Conservation (phyloP, 2,329 filamentous ascomycete genomes). For the Huntiella abstrusa region DNA sequence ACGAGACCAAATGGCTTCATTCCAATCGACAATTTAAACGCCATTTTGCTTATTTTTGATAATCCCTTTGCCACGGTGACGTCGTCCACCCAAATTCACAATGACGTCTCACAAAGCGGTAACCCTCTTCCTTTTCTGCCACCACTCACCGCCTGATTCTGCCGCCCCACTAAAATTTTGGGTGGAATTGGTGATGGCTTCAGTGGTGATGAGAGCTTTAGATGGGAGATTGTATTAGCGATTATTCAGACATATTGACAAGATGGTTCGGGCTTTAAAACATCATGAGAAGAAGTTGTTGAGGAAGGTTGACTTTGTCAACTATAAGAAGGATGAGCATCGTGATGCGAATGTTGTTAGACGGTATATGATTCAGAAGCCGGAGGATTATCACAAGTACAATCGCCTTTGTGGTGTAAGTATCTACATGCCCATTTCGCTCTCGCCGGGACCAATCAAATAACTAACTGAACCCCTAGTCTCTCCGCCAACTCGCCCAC, state of each 20-base stretch:
- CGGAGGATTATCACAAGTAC: slow-evolving; percentile 59
- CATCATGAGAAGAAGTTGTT: slow-evolving; percentile 93
- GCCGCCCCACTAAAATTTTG: slow-evolving; percentile 12
- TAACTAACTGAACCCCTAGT: slow-evolving; percentile 25
- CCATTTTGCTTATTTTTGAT: background rate
- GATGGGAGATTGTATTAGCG: background rate
- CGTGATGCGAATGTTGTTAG: slow-evolving; percentile 62
- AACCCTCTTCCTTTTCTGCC: background rate
- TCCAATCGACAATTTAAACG: slow-evolving; percentile 4
- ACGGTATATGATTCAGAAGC: slow-evolving; percentile 81
- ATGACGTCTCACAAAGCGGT: background rate
- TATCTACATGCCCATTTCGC: slow-evolving; percentile 12
- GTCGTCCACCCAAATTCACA: background rate
- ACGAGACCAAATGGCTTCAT: slow-evolving; percentile 7
- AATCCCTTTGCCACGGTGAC: background rate
- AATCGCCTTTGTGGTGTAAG: slow-evolving; percentile 49
- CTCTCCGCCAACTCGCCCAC: slow-evolving; percentile 79
- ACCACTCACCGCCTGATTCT: background rate
- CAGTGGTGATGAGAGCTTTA: background rate
- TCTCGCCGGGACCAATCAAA: background rate
- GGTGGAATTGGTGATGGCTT: background rate
- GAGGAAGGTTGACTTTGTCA: slow-evolving; percentile 83
- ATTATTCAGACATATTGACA: slow-evolving; percentile 15
- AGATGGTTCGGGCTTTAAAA: slow-evolving; percentile 90
- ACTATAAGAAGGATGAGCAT: slow-evolving; percentile 80